Evolutionary conservation across 371 early-diverging fungal species (phyloP), one percentile per base, ranked within the genome.

Genomic region (Coemansia linderi): DNA sequence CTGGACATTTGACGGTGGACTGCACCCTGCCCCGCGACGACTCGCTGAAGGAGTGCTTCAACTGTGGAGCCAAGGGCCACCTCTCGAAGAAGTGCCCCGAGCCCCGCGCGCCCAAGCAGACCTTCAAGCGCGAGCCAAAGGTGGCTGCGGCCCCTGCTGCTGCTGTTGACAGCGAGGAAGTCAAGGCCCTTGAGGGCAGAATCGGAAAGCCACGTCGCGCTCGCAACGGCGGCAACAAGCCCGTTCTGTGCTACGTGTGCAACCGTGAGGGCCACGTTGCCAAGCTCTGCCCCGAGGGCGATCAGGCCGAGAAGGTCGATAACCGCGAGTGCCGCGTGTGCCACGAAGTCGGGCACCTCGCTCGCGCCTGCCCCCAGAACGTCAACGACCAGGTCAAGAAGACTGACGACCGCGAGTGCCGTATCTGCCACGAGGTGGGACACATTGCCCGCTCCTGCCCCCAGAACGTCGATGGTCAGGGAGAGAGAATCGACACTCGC

Each of bases 191-290:
- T 13, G 50, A 50, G 50, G 50, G 50, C 12, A 50, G 50, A 50
- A 24, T 50, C 27, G 50, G 50, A 24, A 50, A 50, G 24, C 50
- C 50, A 3, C 50, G 50, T 50, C 50, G 50, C 27, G 22, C 50
- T 50, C 50, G 50, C 50, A 66, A 63, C 63, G 63, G 50, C 24
- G 67, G 71, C 72, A 63, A 44, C 22, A 61, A 63, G 22, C 68
- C 27, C 54, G 50, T 37, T 59, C 43, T 52, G 41, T 78, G 78
- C 71, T 37, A 66, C 59, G 88, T 86, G 64, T 91, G 91, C 72
- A 73, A 77, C 44, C 74, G 87, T 61, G 31, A 72, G 27, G 90
- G 88, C 38, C 90, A 89, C 68, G 82, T 87, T 62, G 77, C 80
- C 24, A 74, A 81, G 22, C 83, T 82, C 58, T 87, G 87, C 71